These are phyloP conservation scores for Cicer arietinum DNA, from an alignment of 306 rosid species.

Conservation along the genomic window DNA sequence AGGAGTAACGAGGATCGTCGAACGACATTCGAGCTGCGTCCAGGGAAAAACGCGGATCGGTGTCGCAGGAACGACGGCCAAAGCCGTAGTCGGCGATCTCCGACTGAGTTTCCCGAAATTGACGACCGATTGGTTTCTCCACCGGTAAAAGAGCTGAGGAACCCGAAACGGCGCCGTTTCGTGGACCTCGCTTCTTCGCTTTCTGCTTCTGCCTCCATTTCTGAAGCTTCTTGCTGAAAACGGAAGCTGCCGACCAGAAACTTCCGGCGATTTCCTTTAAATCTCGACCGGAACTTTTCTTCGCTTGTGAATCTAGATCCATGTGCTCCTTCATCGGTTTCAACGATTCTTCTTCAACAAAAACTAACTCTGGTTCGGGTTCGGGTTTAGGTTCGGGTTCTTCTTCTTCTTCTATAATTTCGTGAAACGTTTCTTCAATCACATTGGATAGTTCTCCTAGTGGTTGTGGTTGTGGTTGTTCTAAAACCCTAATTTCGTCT, in stretches of 20 bases:
- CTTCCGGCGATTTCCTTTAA: constrained; percentile 93
- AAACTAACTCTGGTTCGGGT: constrained; percentile 24
- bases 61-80: constrained; percentile 97
- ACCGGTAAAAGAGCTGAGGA: constrained; percentile 78
- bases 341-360: constrained; percentile 54
- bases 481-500: constrained; percentile 53
- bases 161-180: constrained; percentile 63
- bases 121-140: constrained; percentile 91
- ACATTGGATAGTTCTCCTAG: constrained; percentile 39
- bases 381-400: not conserved
- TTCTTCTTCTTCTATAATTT: constrained; percentile 70
- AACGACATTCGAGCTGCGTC: constrained; percentile 72
- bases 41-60: constrained; percentile 94
- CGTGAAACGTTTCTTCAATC: constrained; percentile 64
- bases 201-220: constrained; percentile 99
- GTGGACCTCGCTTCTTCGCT: constrained; percentile 76
- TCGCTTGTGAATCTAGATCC: constrained; percentile 85
- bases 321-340: constrained; percentile 91
- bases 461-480: constrained; percentile 34
- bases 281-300: constrained; percentile 77
- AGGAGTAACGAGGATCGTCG: constrained; percentile 87
- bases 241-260: constrained; percentile 98
- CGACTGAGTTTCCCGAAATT: constrained; percentile 96
- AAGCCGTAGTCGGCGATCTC: constrained; percentile 98
- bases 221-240: constrained; percentile 94